These are phyloP conservation scores for Apiotrichum montevideense DNA, from an alignment of 1,284 basidiomycete genomes.

Conservation along the genomic window DNA sequence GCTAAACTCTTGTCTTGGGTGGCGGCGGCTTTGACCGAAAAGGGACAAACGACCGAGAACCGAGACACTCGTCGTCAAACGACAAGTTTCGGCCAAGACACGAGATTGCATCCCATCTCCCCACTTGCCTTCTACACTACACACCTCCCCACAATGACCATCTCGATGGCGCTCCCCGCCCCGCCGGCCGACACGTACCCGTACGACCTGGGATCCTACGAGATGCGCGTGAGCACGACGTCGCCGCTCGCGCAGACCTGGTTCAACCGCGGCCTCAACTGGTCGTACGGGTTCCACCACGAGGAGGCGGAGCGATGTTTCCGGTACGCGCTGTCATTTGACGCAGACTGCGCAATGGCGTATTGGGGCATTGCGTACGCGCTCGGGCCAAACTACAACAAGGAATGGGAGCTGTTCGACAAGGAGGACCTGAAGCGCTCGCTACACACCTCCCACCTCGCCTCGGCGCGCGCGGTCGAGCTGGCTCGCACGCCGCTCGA, in stretches of 20 bases:
- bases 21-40: too few species aligned
- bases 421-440: constrained; percentile 12
- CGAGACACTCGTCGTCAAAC: too few species aligned
- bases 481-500: constrained; percentile 10
- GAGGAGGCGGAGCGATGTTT: constrained; percentile 35
- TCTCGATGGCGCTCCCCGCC: background rate
- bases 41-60: too few species aligned
- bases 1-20: too few species aligned
- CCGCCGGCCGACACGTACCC: constrained; percentile 8
- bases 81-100: too few species aligned
- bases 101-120: too few species aligned
- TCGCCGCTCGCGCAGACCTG: constrained; percentile 26
- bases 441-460: constrained; percentile 11
- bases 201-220: constrained; percentile 26
- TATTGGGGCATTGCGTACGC: constrained; percentile 41
- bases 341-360: constrained; percentile 29
- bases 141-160: background rate
- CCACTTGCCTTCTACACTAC: too few species aligned
- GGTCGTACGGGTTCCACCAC: constrained; percentile 40
- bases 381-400: constrained; percentile 41
- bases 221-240: constrained; percentile 21
- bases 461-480: constrained; percentile 3
- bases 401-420: constrained; percentile 24
- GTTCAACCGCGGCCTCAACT: constrained; percentile 40
- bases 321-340: constrained; percentile 23